phyloP scores from a whole-genome alignment of 352 stramenopile genomes.

The Thraustotheca clavata region DNA sequence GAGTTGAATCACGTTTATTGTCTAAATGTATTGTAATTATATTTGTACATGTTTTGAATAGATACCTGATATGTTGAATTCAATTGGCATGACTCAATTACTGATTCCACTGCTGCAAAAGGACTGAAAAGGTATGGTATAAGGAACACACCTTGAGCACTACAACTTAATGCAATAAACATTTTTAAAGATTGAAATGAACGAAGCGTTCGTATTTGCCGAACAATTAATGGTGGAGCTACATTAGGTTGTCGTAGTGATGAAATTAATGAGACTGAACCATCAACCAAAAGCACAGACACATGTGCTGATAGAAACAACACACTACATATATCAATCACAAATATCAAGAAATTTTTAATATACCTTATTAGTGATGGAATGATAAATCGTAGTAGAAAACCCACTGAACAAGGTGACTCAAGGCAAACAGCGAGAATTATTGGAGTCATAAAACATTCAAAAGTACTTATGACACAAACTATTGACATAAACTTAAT shows the following conservation, averaged over 20 bases:
- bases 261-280: neutral
- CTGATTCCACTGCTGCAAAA: too few species aligned
- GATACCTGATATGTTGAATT: too few species aligned
- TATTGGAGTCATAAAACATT: neutral
- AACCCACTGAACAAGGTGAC: neutral
- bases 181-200: neutral
- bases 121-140: too few species aligned
- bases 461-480: neutral
- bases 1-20: too few species aligned
- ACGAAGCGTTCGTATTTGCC: neutral
- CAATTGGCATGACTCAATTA: too few species aligned
- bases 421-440: neutral
- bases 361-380: neutral
- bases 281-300: neutral
- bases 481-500: neutral
- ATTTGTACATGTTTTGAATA: too few species aligned
- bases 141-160: too few species aligned
- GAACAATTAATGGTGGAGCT: neutral
- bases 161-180: too few species aligned
- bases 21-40: too few species aligned
- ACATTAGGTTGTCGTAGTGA: neutral
- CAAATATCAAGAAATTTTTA: neutral
- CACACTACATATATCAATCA: neutral
- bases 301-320: neutral
- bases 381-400: neutral